Percentiles rank a stretch among this genome's conserved stretches.
These are phyloP conservation scores for Lodderomyces parapsilosis DNA, from an alignment of 1,139 yeast species.

Conservation along the genomic window DNA sequence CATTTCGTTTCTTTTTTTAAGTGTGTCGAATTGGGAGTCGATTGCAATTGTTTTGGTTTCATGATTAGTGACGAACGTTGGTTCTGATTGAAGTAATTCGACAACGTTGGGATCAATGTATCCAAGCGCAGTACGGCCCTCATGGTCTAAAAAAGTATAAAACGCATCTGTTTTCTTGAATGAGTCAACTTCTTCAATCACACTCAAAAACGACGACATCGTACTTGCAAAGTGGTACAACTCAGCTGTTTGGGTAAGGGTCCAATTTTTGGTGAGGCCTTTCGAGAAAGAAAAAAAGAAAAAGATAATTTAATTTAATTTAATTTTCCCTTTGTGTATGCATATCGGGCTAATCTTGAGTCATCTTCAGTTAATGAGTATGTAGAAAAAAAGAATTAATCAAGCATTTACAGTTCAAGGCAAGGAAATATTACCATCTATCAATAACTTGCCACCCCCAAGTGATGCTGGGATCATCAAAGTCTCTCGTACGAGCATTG, in stretches of 20 bases:
- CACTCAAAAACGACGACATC: slow-evolving; percentile 1
- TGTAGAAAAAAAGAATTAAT: too few relatives aligned
- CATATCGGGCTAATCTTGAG: background rate
- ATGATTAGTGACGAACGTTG: slow-evolving; percentile 35
- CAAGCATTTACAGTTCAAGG: too few relatives aligned
- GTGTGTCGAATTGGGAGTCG: slow-evolving; percentile 33
- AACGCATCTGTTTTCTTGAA: slow-evolving; percentile 31
- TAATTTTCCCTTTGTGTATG: too few relatives aligned
- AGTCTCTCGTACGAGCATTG: slow-evolving; percentile 32
- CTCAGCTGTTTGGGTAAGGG: too few relatives aligned
- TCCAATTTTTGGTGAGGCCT: background rate
- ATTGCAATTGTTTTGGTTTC: slow-evolving; percentile 34
- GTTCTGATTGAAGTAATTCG: slow-evolving; percentile 22
- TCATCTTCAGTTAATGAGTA: background rate
- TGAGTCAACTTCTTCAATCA: slow-evolving; percentile 48
- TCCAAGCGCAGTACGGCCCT: slow-evolving; percentile 49
- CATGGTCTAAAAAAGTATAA: slow-evolving; percentile 50
- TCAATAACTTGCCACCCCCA: background rate
- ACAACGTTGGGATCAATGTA: slow-evolving; percentile 50
- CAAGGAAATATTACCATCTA: background rate
- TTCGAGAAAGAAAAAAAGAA: too few relatives aligned
- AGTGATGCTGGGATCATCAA: slow-evolving; percentile 32
- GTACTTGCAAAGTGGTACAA: too few relatives aligned
- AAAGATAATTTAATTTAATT: too few relatives aligned
- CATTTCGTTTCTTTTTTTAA: slow-evolving; percentile 46